phyloP scores from a whole-genome alignment of 108 stramenopile species.

The Skeletonema costatum region DNA sequence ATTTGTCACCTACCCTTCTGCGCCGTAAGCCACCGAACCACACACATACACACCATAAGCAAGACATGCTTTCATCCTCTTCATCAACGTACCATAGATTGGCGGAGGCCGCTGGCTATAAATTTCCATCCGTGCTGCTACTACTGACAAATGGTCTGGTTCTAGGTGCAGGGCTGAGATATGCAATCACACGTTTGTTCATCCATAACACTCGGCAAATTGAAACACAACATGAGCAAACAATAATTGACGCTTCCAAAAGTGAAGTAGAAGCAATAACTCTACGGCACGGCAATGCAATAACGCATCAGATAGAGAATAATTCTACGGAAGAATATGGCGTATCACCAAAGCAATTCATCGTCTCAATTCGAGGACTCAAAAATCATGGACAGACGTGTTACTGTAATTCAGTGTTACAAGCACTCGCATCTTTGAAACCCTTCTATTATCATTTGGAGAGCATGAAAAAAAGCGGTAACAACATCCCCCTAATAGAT shows the following conservation, averaged over 20 bases:
- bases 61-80: background rate
- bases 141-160: background rate
- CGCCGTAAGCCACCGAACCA: background rate
- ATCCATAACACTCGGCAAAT: background rate
- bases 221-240: background rate
- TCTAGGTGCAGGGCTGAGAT: background rate
- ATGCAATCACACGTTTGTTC: background rate
- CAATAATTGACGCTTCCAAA: background rate
- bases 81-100: background rate
- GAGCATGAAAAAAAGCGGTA: conserved; percentile 20
- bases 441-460: conserved; percentile 62
- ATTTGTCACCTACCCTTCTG: background rate
- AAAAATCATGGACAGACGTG: conserved; percentile 83
- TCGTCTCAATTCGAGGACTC: conserved; percentile 44
- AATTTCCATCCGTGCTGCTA: background rate
- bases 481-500: background rate
- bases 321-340: background rate
- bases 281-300: background rate
- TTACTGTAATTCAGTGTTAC: conserved; percentile 79
- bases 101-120: background rate
- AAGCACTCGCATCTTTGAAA: conserved; percentile 71
- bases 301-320: background rate
- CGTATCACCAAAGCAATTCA: background rate
- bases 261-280: background rate
- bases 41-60: too few species aligned